Evolutionary conservation across 768 basidiomycete genomes (phyloP), one percentile per base, ranked within the genome.

Genomic region (Russula vinacea): DNA sequence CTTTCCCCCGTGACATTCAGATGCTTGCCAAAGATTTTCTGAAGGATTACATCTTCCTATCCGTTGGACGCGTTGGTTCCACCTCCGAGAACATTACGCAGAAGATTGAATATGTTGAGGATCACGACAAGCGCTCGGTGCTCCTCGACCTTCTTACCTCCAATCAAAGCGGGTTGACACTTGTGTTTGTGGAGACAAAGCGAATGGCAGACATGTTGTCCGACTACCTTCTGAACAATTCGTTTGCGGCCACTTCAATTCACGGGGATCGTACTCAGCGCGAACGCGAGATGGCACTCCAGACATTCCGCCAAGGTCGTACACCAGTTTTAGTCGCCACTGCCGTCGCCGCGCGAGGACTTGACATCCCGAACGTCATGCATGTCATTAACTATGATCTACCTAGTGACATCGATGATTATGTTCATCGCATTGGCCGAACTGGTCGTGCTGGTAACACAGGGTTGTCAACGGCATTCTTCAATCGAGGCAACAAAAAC

Each of bases 81-180:
- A 99, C 97, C 13, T 97, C 94, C 39, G 97, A 99, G 82, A 99
- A 99, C 79, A 99, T 99, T 75, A 98, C 96, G 0, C 97, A 99
- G 81, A 92, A 93, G 79, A 84, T 99, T 72, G 97, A 99, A 76
- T 98, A 94, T 71, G 97, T 99, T 58, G 97, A 99, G 76, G 97
- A 99, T 75, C 73, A 79, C 8, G 97, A 99, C 80, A 99, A 99
- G 80, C 90, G 94, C 70, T 98, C 94, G 29, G 92, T 98, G 37
- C 83, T 99, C 3, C 85, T 99, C 62, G 97, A 99, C 73, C 86
- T 99, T 65, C 85, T 99, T 59, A 85, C 85, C 49, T 90, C 92
- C 39, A 87, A 94, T 68, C 80, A 83, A 65, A 80, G 19, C 35
- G 94, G 94, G 39, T 80, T 98, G 33, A 94, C 94, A 19, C 86